Base-by-base conservation (phyloP, 441 rosid genomes). In the Metrosideros polymorpha region DNA sequence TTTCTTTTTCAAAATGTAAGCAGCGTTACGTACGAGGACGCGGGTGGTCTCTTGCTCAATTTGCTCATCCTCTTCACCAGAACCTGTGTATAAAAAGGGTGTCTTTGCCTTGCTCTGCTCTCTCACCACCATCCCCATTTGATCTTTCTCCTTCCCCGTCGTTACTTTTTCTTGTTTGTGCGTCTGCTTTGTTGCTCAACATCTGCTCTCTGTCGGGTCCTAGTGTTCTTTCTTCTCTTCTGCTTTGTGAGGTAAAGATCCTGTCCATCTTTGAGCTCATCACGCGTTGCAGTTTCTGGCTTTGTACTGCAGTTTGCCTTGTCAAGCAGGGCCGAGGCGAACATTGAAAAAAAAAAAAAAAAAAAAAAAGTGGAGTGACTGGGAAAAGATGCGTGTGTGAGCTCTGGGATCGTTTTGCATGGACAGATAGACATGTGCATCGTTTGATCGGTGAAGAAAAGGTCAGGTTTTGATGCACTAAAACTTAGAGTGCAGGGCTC, bases 81-180 rank as follows among this genome's bases (percentile, higher is more conserved):
- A 12, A 43, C 27, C 30, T 10, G 47, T 5, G 90, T 91, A 89
- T 91, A 91, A 89, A 91, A 85, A 49, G 61, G 51, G 17, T 82
- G 27, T 54, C 79, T 71, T 42, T 71, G 10, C 30, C 59, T 63
- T 7, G 12, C 19, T 52, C 84, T 7, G 12, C 19, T 52, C 84
- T 45, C 42, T 56, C 32, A 27, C 71, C 32, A 27, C 71, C 79
- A 39, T 63, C 89, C 71, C 77, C 85, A 52, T 85, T 84, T 63
- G 85, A n/a, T 84, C 87, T 27, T 13, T 85, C 76, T 82, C 18
- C 9, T 45, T 32, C 84, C 84, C 54, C 86, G 61, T 85, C 29
- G 39, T 6, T 66, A 59, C 57, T 71, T 84, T 42, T 84, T 85
- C n/a, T n/a, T n/a, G n/a, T n/a, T n/a, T n/a, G n/a, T 75, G 83